Percentiles rank a stretch among this genome's conserved stretches.
These are phyloP conservation scores for Crithidia expoeki DNA, from an alignment of 208 protist genomes.

Conservation along the genomic window DNA sequence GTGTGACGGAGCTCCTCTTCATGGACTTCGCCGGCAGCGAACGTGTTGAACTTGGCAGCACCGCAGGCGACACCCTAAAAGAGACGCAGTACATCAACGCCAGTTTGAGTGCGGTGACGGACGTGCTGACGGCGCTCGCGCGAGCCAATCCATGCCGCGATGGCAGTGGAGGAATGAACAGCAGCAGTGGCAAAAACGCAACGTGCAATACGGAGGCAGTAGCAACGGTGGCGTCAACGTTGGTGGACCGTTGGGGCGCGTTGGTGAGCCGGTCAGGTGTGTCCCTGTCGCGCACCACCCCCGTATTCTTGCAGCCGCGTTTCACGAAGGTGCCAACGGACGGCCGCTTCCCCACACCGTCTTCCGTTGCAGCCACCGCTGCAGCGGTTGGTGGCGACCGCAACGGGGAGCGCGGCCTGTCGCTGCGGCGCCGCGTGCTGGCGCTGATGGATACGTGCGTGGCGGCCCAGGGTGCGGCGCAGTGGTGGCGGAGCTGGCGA, in stretches of 20 bases:
- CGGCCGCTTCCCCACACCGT: conserved; percentile 9
- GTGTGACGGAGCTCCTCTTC: conserved; percentile 45
- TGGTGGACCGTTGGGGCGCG: conserved; percentile 43
- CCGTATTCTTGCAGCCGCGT: conserved; percentile 36
- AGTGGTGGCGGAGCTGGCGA: conserved; percentile 34
- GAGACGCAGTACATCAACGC: conserved; percentile 67
- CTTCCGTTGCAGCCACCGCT: background rate
- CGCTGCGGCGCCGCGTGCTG: conserved; percentile 32
- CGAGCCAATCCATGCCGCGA: conserved; percentile 20
- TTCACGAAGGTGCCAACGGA: conserved; percentile 6
- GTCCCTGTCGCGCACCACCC: conserved; percentile 23
- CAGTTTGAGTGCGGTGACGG: conserved; percentile 40
- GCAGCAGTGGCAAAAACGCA: background rate
- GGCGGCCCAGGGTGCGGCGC: conserved; percentile 19
- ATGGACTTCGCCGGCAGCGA: conserved; percentile 79
- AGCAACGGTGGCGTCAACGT: conserved; percentile 8
- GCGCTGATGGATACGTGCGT: conserved; percentile 26
- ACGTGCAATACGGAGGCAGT: background rate
- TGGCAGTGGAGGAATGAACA: background rate
- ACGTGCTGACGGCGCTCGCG: conserved; percentile 36
- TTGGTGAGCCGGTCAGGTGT: conserved; percentile 25
- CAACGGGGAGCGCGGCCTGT: conserved; percentile 6
- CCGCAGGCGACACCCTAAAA: conserved; percentile 31
- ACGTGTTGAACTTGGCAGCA: conserved; percentile 36
- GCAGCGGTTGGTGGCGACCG: background rate